A percentile compares a stretch with the other conserved stretches of the same genome.
These are phyloP conservation scores for Escovopsis sp. DNA, from an alignment of 2,329 filamentous ascomycete genomes.

Conservation along the genomic window DNA sequence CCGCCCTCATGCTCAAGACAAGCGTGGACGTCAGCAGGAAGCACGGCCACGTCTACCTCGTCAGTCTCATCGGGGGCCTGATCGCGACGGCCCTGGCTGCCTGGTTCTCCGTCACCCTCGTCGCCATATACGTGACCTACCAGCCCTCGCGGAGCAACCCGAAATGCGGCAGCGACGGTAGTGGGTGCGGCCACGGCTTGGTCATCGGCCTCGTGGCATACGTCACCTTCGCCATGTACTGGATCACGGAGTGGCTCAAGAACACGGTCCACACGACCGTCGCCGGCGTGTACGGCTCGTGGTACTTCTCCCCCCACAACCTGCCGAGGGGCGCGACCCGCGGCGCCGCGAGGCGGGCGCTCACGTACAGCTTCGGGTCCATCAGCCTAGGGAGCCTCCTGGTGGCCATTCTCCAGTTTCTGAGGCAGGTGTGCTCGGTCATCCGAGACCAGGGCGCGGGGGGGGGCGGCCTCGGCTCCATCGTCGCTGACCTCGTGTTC, in stretches of 20 bases:
- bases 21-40: slow-evolving; percentile 72
- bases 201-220: slow-evolving; percentile 79
- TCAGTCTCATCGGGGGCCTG: slow-evolving; percentile 72
- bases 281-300: slow-evolving; percentile 78
- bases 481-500: slow-evolving; percentile 50
- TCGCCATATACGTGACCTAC: slow-evolving; percentile 75
- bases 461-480: slow-evolving; percentile 60
- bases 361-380: slow-evolving; percentile 87
- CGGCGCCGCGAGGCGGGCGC: slow-evolving; percentile 64
- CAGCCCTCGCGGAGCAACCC: slow-evolving; percentile 45
- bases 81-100: slow-evolving; percentile 61
- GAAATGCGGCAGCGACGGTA: slow-evolving; percentile 35
- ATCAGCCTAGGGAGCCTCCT: slow-evolving; percentile 77
- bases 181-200: slow-evolving; percentile 56
- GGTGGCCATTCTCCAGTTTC: slow-evolving; percentile 73
- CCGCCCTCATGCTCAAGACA: slow-evolving; percentile 76
- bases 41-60: slow-evolving; percentile 74
- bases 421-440: slow-evolving; percentile 71
- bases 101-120: slow-evolving; percentile 77
- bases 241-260: slow-evolving; percentile 88
- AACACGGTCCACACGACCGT: slow-evolving; percentile 84
- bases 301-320: slow-evolving; percentile 67
- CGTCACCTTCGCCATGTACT: slow-evolving; percentile 83
- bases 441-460: slow-evolving; percentile 46
- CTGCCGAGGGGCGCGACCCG: slow-evolving; percentile 69